Base-by-base conservation (phyloP, 2,329 filamentous ascomycete genomes). In the Ascomycota sp. region DNA sequence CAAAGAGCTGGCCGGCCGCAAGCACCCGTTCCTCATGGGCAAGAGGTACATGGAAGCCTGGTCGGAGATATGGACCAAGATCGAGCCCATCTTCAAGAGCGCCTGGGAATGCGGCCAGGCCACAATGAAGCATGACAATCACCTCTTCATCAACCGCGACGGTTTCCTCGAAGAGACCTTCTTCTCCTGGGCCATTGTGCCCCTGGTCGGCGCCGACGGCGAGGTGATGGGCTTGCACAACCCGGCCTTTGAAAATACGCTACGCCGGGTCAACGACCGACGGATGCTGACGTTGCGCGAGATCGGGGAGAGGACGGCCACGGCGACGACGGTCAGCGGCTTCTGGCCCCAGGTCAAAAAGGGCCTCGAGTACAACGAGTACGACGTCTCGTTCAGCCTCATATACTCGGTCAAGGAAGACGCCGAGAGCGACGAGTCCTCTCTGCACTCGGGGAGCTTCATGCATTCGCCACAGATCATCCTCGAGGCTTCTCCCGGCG, bases 61-160 rank as follows among this genome's bases (percentile, higher is more conserved):
- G 77, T 37, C 59, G 1, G 79, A 86, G 44, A 75, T 86, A 5
- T 85, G 77, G 76, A 56, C 69, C 15, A 67, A 73, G 5, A 61
- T 86, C 8, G 63, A 71, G 37, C 70, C 70, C 2, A 63, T 78
- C 1, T 79, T 89, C 37, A 57, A 63, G 12, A 69, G 59, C 35
- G 80, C 79, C 1, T 67, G 64, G 47, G 51, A 65, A 24, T 75
- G 71, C 4, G 81, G 79, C 0, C 73, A 83, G 51, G 75, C 79
- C 1, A 82, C 74, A 0, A 80, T 85, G 75, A 86, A 83, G 47
- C 73, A 85, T 38, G 80, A 89, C 40, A 77, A 86, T 37, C 70
- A 69, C 33, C 56, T 86, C 2, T 82, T 83, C 41, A 63, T 89
- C 21, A 59, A 64, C 28, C 67, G 80, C 7, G 67, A 69, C 36